phyloP scores from a whole-genome alignment of 306 rosid genomes.

The Rosa rugosa region DNA sequence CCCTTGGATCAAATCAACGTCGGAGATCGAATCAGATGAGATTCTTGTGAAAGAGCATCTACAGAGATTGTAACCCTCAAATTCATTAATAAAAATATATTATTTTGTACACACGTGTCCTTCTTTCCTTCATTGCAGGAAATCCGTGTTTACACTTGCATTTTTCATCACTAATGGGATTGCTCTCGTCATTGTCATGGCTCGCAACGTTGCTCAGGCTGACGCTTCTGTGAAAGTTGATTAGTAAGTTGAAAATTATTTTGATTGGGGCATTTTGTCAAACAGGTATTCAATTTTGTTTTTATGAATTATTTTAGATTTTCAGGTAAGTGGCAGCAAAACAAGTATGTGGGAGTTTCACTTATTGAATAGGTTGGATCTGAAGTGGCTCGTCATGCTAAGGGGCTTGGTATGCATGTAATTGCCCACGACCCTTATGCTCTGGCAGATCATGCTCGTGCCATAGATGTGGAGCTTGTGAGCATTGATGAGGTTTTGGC shows the following conservation, averaged over 20 bases:
- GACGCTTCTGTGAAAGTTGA: conserved; percentile 95
- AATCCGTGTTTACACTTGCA: too few species aligned
- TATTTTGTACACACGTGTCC: too few species aligned
- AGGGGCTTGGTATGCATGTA: conserved; percentile 97
- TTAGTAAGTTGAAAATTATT: conserved; percentile 18
- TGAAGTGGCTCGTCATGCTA: conserved; percentile 96
- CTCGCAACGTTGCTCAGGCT: conserved; percentile 92
- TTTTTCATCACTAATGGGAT: conserved; percentile 45
- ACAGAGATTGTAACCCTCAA: too few species aligned
- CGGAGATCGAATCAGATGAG: too few species aligned
- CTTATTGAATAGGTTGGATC: conserved; percentile 91
- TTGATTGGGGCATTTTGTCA: conserved; percentile 23
- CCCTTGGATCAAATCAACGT: too few species aligned
- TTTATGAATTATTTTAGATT: not conserved
- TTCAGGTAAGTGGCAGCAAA: conserved; percentile 88
- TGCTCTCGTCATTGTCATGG: conserved; percentile 90
- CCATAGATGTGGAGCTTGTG: conserved; percentile 94
- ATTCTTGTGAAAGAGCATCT: too few species aligned
- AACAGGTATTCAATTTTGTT: conserved; percentile 11
- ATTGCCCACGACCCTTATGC: conserved; percentile 97
- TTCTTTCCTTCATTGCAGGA: too few species aligned
- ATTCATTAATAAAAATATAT: too few species aligned
- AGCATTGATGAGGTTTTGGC: conserved; percentile 84
- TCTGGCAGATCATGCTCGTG: conserved; percentile 93
- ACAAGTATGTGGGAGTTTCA: conserved; percentile 93